Evolutionary conservation across 1,284 basidiomycete species (phyloP), one percentile per base, ranked within the genome.

Genomic region (Pseudozyma sp.): DNA sequence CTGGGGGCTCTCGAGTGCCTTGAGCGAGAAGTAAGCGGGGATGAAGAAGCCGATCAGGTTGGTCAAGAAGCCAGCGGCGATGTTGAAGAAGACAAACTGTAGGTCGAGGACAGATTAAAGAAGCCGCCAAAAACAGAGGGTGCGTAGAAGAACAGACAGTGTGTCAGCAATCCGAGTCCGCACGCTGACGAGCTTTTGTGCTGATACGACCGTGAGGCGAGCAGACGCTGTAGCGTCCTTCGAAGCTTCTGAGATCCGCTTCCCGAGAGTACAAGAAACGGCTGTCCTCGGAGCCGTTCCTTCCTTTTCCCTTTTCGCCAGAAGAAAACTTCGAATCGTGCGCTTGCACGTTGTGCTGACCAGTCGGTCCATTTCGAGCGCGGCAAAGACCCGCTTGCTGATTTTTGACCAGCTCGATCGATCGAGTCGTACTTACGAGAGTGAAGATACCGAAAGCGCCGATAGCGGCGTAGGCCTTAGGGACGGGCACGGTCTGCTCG

Each of bases 391-490:
- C 24, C 4, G 24, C 24, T 24, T 24, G 24, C 24, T 24, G 24
- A 24, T 24, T 1, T 24, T 24, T 24, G 24, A 24, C 24, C 24
- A 24, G 24, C 24, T 24, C 4, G 24, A 24, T 24, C 24, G 24
- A 24, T 24, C 24, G 24, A 24, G 24, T 24, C 24, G 16, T n/a
- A 54, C 75, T 64, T 64, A 83, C 80, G 37, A 83, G 57, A 52
- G 81, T 80, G 75, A 86, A 84, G 84, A 94, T 85, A 59, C 87
- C 80, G 70, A 91, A 87, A 72, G 88, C 88, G 66, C 92, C 93
- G 78, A 97, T 86, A 80, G 92, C 93, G 73, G 91, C 89, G 86
- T 96, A 95, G 17, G 93, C 89, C 89, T 98, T 98, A 80, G 96
- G 95, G 46, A 98, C 87, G 82, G 93, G 91, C 7, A 94, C 95